phyloP scores from a whole-genome alignment of 2,329 filamentous ascomycete genomes.

The Catunica adiposa region DNA sequence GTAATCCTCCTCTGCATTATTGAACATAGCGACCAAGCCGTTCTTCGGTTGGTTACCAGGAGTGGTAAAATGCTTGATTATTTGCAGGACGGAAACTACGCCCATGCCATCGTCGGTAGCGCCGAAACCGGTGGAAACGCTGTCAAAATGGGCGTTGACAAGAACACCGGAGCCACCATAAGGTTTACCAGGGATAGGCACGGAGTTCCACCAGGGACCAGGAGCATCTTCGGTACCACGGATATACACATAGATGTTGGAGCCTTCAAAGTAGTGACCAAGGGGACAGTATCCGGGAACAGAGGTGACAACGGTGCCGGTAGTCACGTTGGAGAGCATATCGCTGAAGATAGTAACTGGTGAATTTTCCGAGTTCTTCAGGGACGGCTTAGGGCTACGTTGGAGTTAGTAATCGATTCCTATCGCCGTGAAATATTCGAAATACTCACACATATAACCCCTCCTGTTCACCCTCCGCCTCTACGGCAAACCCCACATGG shows the following conservation, averaged over 20 bases:
- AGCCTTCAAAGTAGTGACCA: constrained; percentile 75
- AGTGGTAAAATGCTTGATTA: constrained; percentile 72
- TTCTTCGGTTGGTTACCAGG: constrained; percentile 55
- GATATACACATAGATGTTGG: constrained; percentile 83
- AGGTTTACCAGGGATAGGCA: constrained; percentile 26
- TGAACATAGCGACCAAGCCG: constrained; percentile 71
- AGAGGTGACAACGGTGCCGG: constrained; percentile 21
- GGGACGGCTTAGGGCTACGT: not conserved
- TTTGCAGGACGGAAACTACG: constrained; percentile 68
- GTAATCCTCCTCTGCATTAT: constrained; percentile 92
- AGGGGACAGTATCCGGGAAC: constrained; percentile 19
- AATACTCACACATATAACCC: constrained; percentile 14
- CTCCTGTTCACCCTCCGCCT: constrained; percentile 18
- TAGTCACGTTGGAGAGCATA: constrained; percentile 57
- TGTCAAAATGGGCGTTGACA: constrained; percentile 91
- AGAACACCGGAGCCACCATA: constrained; percentile 60
- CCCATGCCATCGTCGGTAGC: constrained; percentile 90
- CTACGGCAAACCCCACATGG: constrained; percentile 30
- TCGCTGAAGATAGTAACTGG: constrained; percentile 63
- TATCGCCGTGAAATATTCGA: not conserved
- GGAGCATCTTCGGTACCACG: constrained; percentile 60
- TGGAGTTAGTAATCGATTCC: not conserved
- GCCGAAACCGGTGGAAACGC: constrained; percentile 78
- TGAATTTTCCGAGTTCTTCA: constrained; percentile 16
- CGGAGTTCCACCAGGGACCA: constrained; percentile 54